These are phyloP conservation scores for Boletales sp. DNA, from an alignment of 768 basidiomycete genomes.

Conservation along the genomic window DNA sequence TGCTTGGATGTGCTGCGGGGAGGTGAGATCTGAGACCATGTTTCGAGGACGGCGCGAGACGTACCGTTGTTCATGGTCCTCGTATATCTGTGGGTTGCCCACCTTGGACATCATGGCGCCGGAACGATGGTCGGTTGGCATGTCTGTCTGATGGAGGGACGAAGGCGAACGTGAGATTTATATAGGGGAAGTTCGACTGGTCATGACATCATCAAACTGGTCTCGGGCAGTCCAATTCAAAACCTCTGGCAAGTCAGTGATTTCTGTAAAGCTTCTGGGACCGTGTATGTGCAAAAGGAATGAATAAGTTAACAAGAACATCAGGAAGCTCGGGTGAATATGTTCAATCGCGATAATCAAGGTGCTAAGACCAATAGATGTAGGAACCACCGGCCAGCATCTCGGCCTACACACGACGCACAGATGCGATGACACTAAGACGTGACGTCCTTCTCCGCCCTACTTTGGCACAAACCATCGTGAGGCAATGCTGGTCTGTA, in stretches of 20 bases:
- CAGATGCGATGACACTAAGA: constrained; percentile 31
- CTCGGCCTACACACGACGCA: constrained; percentile 12
- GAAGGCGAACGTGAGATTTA: not conserved
- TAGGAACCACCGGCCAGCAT: constrained; percentile 33
- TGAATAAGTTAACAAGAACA: too few relatives aligned
- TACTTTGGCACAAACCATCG: constrained; percentile 35
- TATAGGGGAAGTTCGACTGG: not conserved
- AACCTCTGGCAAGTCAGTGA: not conserved
- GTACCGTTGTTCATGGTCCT: constrained; percentile 47
- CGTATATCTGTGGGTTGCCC: constrained; percentile 46
- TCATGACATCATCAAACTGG: constrained; percentile 12
- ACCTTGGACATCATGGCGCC: constrained; percentile 49
- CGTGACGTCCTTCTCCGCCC: constrained; percentile 27
- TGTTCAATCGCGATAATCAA: too few relatives aligned
- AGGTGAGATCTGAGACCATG: not conserved
- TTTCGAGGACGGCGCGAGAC: constrained; percentile 7
- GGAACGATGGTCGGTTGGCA: constrained; percentile 20
- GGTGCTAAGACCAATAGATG: constrained; percentile 1
- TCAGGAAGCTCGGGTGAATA: too few relatives aligned
- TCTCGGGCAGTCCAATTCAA: not conserved
- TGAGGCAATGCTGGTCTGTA: constrained; percentile 19
- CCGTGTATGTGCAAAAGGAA: too few relatives aligned
- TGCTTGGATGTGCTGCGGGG: constrained; percentile 22
- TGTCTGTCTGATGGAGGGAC: constrained; percentile 6
- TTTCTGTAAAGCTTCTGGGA: too few relatives aligned